Base-by-base conservation (phyloP, 2,329 filamentous ascomycete species). In the Lecanoromycetidae sp. region DNA sequence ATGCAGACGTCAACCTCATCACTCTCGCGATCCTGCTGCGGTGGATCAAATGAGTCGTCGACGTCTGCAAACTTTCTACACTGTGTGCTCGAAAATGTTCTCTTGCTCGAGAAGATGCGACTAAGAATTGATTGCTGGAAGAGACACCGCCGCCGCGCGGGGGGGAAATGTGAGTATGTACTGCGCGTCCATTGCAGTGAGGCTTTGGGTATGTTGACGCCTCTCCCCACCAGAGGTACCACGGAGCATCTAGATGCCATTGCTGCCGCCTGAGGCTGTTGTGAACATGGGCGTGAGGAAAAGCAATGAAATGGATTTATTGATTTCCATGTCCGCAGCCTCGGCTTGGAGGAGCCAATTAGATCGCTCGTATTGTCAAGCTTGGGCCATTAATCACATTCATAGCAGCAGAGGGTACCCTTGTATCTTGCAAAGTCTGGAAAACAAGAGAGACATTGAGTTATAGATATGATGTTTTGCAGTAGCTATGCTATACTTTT, bases 1-100 rank as follows among this genome's bases (percentile, higher is more conserved):
- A 98, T 96, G 66, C 87, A 94, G 25, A 98, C 88, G 66, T 98
- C 91, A 25, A 98, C 91, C 67, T 91, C 71, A 60, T 98, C 91
- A 45, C 79, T 84, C 64, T 96, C 91, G 55, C 91, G 82, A 55
- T 96, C 90, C 49, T 88, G 71, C 46, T 71, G 64, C 19, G 62
- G 61, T 7, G 81, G 81, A 60, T 87, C 80, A 57, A 86, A 84
- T 47, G 69, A 60, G 29, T 77, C 76, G 48, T 77, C 69, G 22
- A 63, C 60, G 49, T 69, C 66, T 43, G 68, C 66, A 48, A 70
- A 60, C 44, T 58, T 59, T 35, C 63, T 62, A 41, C 57, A 60
- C 33, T 63, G 48, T 39, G 68, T 67, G 35, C 65, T 61, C 23
- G 71, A 72, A 56, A 75, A 71, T 1, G 63, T 53, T 44, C 69